Percentiles rank a stretch among this genome's conserved stretches.
Conservation (phyloP, 768 basidiomycete genomes). For the Glaciozyma martinii region DNA sequence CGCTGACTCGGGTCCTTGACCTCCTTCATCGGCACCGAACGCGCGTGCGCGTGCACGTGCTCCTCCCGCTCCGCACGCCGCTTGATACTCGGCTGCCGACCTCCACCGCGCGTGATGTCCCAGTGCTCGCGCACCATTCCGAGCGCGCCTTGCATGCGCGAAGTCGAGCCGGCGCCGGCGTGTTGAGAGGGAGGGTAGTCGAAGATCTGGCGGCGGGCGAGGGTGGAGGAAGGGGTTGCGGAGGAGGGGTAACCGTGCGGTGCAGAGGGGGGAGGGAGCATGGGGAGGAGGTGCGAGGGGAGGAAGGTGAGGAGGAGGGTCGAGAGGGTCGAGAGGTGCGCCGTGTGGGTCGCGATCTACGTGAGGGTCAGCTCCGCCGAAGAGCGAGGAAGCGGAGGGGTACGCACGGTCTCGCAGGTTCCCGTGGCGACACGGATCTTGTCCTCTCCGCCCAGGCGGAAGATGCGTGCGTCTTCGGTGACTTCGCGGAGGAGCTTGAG, state of each 20-base stretch:
- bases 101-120: conserved; percentile 10
- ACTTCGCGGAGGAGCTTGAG: conserved; percentile 83
- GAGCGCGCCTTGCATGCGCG: conserved; percentile 8
- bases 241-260: conserved; percentile 23
- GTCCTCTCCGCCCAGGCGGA: conserved; percentile 36
- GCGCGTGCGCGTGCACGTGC: neutral
- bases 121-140: conserved; percentile 24
- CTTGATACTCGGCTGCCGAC: neutral
- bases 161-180: conserved; percentile 10
- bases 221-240: conserved; percentile 13
- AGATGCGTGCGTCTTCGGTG: conserved; percentile 67
- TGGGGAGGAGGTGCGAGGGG: conserved; percentile 28
- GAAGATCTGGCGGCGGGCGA: conserved; percentile 20
- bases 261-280: conserved; percentile 20
- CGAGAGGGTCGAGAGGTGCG: conserved; percentile 28
- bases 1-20: conserved; percentile 13
- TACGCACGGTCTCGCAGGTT: conserved; percentile 34
- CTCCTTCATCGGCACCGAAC: no score
- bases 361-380: neutral
- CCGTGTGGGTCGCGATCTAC: conserved; percentile 26
- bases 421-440: conserved; percentile 37
- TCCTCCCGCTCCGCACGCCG: neutral
- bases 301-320: conserved; percentile 29
- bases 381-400: neutral
- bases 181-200: conserved; percentile 21